These are phyloP conservation scores for Rhexocercosporidium sp. DNA, from an alignment of 2,329 filamentous ascomycete species.

Conservation along the genomic window DNA sequence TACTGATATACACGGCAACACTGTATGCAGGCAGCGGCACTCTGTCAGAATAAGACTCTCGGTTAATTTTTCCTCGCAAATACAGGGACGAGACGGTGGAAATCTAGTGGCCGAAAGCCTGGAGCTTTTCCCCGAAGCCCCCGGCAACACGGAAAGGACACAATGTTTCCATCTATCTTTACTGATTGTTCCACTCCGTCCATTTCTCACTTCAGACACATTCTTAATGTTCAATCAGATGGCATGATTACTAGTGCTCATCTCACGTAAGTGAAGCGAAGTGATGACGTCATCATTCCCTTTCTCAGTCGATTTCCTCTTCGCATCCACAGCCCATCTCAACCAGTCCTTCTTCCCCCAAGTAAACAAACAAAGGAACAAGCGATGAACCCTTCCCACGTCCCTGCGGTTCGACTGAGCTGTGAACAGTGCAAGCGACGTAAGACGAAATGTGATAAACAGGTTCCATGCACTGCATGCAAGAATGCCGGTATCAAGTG, in stretches of 20 bases:
- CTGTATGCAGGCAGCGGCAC: too few species aligned
- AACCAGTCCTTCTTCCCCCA: background rate
- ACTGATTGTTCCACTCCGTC: too few species aligned
- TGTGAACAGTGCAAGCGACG: slow-evolving; percentile 18
- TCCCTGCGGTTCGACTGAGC: slow-evolving; percentile 11
- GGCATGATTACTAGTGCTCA: background rate
- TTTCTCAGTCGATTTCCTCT: background rate
- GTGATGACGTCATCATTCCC: background rate
- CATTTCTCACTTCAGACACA: too few species aligned
- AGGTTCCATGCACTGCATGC: slow-evolving; percentile 17
- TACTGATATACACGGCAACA: too few species aligned
- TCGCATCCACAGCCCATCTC: background rate
- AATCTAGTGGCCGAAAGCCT: too few species aligned
- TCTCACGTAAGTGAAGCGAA: background rate
- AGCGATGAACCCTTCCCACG: background rate
- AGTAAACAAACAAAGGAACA: background rate
- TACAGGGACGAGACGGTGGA: too few species aligned
- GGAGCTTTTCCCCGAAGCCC: too few species aligned
- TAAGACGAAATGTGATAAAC: slow-evolving; percentile 18
- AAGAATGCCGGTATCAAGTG: slow-evolving; percentile 8
- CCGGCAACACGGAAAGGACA: too few species aligned
- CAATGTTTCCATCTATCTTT: too few species aligned
- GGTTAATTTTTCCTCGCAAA: too few species aligned
- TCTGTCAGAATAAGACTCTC: too few species aligned
- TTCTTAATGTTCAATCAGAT: too few species aligned